phyloP scores from a whole-genome alignment of 1,284 basidiomycete genomes.

The Flammula alnicola region DNA sequence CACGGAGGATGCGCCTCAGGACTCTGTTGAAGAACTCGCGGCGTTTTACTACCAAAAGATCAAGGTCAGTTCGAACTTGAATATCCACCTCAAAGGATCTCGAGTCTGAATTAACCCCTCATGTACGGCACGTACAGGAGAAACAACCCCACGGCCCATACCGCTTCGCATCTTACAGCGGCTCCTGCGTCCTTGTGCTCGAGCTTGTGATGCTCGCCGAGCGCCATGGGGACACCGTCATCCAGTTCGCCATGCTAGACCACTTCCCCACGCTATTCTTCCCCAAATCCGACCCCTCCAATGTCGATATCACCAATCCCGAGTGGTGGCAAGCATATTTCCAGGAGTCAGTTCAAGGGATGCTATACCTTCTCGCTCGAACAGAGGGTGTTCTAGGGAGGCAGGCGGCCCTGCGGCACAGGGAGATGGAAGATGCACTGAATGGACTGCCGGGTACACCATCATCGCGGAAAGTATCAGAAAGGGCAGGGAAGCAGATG shows the following conservation, averaged over 20 bases:
- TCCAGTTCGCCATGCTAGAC: constrained; percentile 9
- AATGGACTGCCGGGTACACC: neutral
- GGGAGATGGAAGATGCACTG: constrained; percentile 4
- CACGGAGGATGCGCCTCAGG: constrained; percentile 4
- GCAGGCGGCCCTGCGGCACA: neutral
- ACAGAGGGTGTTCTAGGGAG: constrained; percentile 1
- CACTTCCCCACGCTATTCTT: constrained; percentile 10
- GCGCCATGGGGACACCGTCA: neutral
- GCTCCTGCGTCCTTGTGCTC: neutral
- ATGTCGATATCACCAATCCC: neutral
- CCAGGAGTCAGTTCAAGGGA: neutral
- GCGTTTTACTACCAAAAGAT: constrained; percentile 7
- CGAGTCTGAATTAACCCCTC: neutral
- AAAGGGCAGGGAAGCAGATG: neutral
- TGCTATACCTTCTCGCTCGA: neutral
- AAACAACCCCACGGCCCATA: constrained; percentile 1
- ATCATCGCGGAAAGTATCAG: neutral
- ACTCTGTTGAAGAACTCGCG: neutral
- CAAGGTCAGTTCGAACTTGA: too few relatives aligned
- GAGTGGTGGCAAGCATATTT: neutral
- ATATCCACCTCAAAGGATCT: neutral
- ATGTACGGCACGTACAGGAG: neutral
- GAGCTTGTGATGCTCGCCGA: neutral
- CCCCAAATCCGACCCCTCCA: neutral
- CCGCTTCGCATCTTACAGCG: neutral